These are phyloP conservation scores for Metschnikowia borealis DNA, from an alignment of 805 yeast species.

Conservation along the genomic window DNA sequence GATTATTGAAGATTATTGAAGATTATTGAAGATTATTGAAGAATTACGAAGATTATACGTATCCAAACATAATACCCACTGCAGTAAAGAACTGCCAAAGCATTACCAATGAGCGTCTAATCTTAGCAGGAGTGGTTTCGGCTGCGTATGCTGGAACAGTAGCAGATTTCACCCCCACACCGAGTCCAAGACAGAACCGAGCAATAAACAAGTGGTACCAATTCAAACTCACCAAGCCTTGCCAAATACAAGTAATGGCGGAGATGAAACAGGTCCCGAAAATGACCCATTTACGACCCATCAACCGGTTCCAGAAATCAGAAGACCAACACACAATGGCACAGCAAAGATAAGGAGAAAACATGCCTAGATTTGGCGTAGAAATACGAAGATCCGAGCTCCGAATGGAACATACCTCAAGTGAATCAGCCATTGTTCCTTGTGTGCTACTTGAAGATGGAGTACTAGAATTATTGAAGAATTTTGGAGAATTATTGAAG, in stretches of 20 bases:
- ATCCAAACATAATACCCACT: slow-evolving; percentile 66
- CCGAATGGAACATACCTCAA: slow-evolving; percentile 48
- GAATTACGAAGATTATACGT: too few species aligned
- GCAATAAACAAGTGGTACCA: slow-evolving; percentile 61
- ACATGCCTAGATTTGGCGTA: neutral
- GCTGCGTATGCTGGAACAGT: slow-evolving; percentile 57
- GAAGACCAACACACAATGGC: slow-evolving; percentile 61
- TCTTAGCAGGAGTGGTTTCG: slow-evolving; percentile 35
- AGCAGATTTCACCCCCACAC: slow-evolving; percentile 64
- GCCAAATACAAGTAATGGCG: slow-evolving; percentile 63
- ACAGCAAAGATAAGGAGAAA: slow-evolving; percentile 59
- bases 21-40: too few species aligned
- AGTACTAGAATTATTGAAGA: slow-evolving; percentile 9
- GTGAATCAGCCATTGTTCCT: slow-evolving; percentile 49
- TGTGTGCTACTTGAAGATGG: slow-evolving; percentile 9
- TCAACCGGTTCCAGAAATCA: slow-evolving; percentile 44
- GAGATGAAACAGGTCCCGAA: slow-evolving; percentile 59
- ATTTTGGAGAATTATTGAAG: too few species aligned
- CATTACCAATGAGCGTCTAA: slow-evolving; percentile 67
- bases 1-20: too few species aligned
- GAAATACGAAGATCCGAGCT: neutral
- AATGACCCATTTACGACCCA: slow-evolving; percentile 61
- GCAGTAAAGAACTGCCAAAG: slow-evolving; percentile 77
- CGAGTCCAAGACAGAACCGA: slow-evolving; percentile 57
- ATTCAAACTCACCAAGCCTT: slow-evolving; percentile 51